Evolutionary conservation across 2,329 filamentous ascomycete genomes (phyloP), one percentile per base, ranked within the genome.

Genomic region (Fusarium poae): DNA sequence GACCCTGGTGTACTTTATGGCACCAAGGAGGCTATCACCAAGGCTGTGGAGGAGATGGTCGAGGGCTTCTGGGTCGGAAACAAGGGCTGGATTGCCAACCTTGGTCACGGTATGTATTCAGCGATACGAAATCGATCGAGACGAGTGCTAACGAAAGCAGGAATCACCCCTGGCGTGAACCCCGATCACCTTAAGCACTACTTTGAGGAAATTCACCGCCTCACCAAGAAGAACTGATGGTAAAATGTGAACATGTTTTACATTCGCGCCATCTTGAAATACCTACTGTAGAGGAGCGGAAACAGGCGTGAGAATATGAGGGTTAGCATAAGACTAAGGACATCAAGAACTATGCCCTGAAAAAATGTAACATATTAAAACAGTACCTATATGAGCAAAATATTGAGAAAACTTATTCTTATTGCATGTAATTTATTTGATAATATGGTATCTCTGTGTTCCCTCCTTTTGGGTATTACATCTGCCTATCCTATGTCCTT

Each of bases 1-100:
- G 96, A 99, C 77, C 96, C 96, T 0, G 96, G 96, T 37, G 88
- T 97, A 23, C 80, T 99, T 48, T 99, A 99, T 76, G 96, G 96
- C 40, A 90, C 91, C 10, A 89, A 87, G 68, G 89, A 91, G 67
- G 88, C 90, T 44, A 98, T 99, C 71, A 96, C 93, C 6, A 84
- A 86, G 69, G 91, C 90, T 1, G 94, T 97, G 10, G 86, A 95
- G 80, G 85, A 90, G 46, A 97, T 97, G 92, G 93, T 97, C 2
- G 83, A 89, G 65, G 95, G 95, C 0, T 99, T 98, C 63, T 89
- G 88, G 78, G 81, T 82, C 7, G 89, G 90, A 66, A 95, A 94
- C 80, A 89, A 94, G 79, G 93, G 95, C 40, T 99, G 96, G 95
- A 98, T 99, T 73, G 93, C 92, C 48, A 99, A 99, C 78, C 85